Conservation (phyloP, 768 basidiomycete genomes). For the Gloeophyllum trabeum region DNA sequence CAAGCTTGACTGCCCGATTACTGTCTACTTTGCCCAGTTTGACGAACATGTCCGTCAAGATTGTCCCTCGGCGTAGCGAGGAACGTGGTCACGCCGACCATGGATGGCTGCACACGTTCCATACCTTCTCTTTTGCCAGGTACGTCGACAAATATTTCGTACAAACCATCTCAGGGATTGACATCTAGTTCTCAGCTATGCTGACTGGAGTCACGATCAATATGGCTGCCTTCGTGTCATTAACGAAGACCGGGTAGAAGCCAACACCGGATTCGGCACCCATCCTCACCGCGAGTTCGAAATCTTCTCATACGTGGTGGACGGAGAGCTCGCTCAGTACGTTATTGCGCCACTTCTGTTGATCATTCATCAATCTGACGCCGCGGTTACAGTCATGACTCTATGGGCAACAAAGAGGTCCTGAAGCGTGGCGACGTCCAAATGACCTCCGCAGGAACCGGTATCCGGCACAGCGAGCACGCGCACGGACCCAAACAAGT, state of each 20-base stretch:
- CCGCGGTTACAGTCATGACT: slow-evolving; percentile 54
- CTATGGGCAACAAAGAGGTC: slow-evolving; percentile 84
- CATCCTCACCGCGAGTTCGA: slow-evolving; percentile 81
- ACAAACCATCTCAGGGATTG: slow-evolving; percentile 5
- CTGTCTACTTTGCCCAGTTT: neutral
- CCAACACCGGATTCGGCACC: slow-evolving; percentile 73
- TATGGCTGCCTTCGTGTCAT: slow-evolving; percentile 80
- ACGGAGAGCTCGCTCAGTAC: slow-evolving; percentile 74
- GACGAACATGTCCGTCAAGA: slow-evolving; percentile 9
- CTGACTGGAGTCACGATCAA: slow-evolving; percentile 39
- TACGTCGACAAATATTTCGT: slow-evolving; percentile 20
- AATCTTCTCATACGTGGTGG: slow-evolving; percentile 83
- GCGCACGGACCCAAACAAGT: slow-evolving; percentile 33
- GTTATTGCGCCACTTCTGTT: slow-evolving; percentile 15
- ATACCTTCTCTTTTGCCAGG: slow-evolving; percentile 72
- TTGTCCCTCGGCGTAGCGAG: slow-evolving; percentile 24
- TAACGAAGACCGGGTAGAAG: slow-evolving; percentile 84
- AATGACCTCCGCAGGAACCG: slow-evolving; percentile 86
- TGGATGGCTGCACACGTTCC: slow-evolving; percentile 45
- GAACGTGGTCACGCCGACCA: slow-evolving; percentile 37
- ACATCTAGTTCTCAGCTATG: slow-evolving; percentile 33
- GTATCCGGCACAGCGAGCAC: slow-evolving; percentile 76
- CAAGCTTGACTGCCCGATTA: too few species aligned
- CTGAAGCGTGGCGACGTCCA: slow-evolving; percentile 85
- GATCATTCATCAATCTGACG: neutral